Evolutionary conservation across 306 rosid species (phyloP), one percentile per base, ranked within the genome.

Genomic region (Cicer arietinum): DNA sequence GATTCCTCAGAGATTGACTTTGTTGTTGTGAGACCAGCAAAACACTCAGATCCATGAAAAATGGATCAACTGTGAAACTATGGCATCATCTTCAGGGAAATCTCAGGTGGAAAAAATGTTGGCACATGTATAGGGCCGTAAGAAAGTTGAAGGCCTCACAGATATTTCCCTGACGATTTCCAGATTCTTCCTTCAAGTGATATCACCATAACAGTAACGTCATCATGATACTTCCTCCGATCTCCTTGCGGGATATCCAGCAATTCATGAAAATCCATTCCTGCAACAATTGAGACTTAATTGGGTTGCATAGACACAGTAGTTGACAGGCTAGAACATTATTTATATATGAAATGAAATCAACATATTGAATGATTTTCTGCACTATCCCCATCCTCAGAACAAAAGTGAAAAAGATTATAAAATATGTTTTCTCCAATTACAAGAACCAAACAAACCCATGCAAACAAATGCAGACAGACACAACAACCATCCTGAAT

Each of bases 151-250:
- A 71, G 71, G 65, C 52, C 78, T 91, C 89, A 91, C 18, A 84
- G 92, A 86, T 94, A 90, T 85, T 87, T 94, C 51, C 98, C 98
- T 3, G 98, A 90, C 12, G 98, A 94, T 87, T 95, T 95, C 99
- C 99, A 95, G 70, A 95, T 95, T 85, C 99, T 90, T 84, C 99
- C 99, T 89, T 95, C 99, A 22, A 95, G 99, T 30, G 99, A 95
- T 81, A 95, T 79, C 79, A 95, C 86, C 99, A 95, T 95, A 22
- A 95, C 99, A 11, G 99, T 95, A 42, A 95, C 99, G 66, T 95
- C 99, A 56, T 95, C 99, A 53, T 95, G 99, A 84, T 95, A 95
- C 87, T 90, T 95, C 85, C 99, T 84, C 80, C 99, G 72, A 57
- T 88, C 99, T 63, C 99, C 99, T 83, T 95, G 99, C 2, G 99